Base-by-base conservation (phyloP, 495 filamentous ascomycete genomes). In the Acidomyces sp. region DNA sequence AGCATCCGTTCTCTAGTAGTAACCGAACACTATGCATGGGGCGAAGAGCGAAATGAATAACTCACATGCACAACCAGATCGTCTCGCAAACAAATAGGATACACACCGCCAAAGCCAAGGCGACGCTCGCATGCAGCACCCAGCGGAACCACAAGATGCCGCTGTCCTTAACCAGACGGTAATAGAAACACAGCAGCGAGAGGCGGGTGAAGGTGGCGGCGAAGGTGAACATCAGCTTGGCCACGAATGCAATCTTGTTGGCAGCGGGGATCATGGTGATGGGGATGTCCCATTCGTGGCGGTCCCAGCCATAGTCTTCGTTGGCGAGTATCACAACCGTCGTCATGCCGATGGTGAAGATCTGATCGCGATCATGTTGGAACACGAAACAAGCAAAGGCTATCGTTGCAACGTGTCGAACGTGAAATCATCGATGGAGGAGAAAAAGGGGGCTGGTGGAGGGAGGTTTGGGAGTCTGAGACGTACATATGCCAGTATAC, bases 51-150 rank as follows among this genome's bases (percentile, higher is more conserved):
- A 18, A 16, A 9, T 9, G 16, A 6, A 21, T 35, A 15, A 54
- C 68, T 49, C 49, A 75, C 74, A 54, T 54, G 65, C 74, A 80
- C 45, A 72, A 70, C 43, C 72, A 72, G 19, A 77, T 60, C 18
- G 57, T 63, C 21, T 72, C 51, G 29, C 69, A 49, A 5, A 70
- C 55, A 52, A 75, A 75, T 6, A 63, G 38, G 12, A 67, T 34
- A 38, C 63, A 63, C 25, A 67, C 63, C 6, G 65, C 9, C 3
- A 53, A 47, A 28, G 70, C 62, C 35, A 74, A 57, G 11, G 57
- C 50, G 50, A 74, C 66, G 2, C 61, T 56, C 6, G 57, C 46
- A 29, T 73, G 58, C 28, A 72, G 51, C 3, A 58, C 55, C 42
- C 53, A 55, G 17, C 62, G 61, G 45, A 66, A 70, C n/a, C 48